Evolutionary conservation across 441 rosid species (phyloP).

Genomic region (Gossypium trilobum): DNA sequence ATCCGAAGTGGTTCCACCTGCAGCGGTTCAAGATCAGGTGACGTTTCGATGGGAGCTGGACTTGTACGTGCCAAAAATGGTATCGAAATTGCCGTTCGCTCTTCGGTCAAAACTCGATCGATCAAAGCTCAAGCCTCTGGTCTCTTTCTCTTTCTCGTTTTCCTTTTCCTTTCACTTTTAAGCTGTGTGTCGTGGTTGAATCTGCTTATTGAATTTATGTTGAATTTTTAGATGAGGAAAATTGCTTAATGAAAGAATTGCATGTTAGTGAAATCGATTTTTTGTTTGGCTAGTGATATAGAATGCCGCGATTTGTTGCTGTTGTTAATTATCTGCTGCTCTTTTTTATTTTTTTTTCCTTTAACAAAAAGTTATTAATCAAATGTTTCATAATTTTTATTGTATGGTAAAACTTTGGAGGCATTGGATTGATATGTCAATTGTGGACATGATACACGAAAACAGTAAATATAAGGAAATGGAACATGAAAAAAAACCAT

Average conservation of each 20-base stretch:
- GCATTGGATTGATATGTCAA: background rate
- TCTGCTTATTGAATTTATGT: background rate
- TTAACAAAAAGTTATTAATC: background rate
- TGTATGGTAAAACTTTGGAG: background rate
- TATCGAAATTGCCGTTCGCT: constrained; percentile 24
- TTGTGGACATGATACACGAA: background rate
- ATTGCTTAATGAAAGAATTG: background rate
- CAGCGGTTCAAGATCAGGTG: constrained; percentile 27
- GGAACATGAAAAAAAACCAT: background rate
- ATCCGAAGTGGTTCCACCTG: constrained; percentile 22
- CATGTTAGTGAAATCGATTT: background rate
- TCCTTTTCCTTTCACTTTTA: background rate
- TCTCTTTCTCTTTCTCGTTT: constrained; percentile 19
- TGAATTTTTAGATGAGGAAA: background rate
- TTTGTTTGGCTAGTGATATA: background rate
- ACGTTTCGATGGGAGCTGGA: constrained; percentile 49
- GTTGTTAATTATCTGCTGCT: background rate
- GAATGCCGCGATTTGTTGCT: background rate
- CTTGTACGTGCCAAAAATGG: constrained; percentile 38
- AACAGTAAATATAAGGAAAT: background rate
- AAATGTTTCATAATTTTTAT: background rate
- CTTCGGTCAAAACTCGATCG: constrained; percentile 54
- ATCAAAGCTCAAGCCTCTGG: constrained; percentile 64
- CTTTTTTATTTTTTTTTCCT: background rate
- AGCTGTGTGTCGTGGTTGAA: background rate